Conservation (phyloP, 768 basidiomycete species). For the Megacollybia marginata region DNA sequence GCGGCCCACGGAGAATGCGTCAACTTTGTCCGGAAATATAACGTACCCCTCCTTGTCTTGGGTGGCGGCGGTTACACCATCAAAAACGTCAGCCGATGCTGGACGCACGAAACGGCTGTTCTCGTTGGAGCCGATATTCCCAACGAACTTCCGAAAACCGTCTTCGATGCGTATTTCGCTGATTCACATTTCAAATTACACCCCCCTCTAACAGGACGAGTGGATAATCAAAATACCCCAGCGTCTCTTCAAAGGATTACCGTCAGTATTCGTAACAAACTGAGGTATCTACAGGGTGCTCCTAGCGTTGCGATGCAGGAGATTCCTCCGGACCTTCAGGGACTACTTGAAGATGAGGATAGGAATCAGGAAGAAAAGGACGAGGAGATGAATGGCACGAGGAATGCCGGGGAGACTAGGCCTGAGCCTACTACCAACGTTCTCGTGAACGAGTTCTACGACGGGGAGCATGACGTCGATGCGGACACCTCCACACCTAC, state of each 20-base stretch:
- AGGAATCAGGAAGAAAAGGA: slow-evolving; percentile 59
- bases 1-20: slow-evolving; percentile 98
- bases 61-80: slow-evolving; percentile 97
- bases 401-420: slow-evolving; percentile 47
- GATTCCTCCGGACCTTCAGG: slow-evolving; percentile 87
- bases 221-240: slow-evolving; percentile 88
- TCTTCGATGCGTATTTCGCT: slow-evolving; percentile 89
- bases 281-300: slow-evolving; percentile 89
- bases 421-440: slow-evolving; percentile 12
- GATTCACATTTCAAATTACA: slow-evolving; percentile 91
- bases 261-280: slow-evolving; percentile 76
- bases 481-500: slow-evolving; percentile 25
- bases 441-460: slow-evolving; percentile 60
- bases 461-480: slow-evolving; percentile 66
- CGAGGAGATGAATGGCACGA: slow-evolving; percentile 50
- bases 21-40: slow-evolving; percentile 89
- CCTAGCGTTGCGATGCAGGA: slow-evolving; percentile 97
- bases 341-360: slow-evolving; percentile 68
- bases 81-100: slow-evolving; percentile 96
- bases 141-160: slow-evolving; percentile 80
- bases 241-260: slow-evolving; percentile 82
- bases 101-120: slow-evolving; percentile 97
- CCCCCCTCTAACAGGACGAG: slow-evolving; percentile 83
- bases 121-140: slow-evolving; percentile 79
- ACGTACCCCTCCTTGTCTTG: slow-evolving; percentile 83